Evolutionary conservation across 345 rosid genomes (phyloP).

Genomic region (Cardamine chenopodiifolia): DNA sequence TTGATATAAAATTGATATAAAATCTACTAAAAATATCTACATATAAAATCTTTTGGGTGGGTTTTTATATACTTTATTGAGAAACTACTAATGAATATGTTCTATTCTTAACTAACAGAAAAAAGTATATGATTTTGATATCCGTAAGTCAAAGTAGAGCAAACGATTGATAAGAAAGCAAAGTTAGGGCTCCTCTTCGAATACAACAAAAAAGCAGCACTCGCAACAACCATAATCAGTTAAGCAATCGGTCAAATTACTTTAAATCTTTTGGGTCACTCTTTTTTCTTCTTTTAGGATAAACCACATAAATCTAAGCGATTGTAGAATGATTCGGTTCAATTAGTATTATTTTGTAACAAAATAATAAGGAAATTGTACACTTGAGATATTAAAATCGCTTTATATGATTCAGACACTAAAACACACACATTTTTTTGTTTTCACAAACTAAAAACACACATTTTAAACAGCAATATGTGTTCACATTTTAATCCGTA

Average conservation of each 20-base stretch:
- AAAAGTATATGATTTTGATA: constrained; percentile 13
- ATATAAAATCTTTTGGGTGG: no score
- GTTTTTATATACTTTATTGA: no score
- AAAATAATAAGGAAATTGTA: not conserved
- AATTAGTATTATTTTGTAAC: not conserved
- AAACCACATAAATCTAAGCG: not conserved
- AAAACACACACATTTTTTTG: not conserved
- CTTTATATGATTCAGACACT: not conserved
- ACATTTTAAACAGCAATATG: not conserved
- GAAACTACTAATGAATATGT: no score
- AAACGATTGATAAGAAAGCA: constrained; percentile 1
- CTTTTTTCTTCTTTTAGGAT: not conserved
- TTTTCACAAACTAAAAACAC: not conserved
- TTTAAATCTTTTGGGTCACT: not conserved
- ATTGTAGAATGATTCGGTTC: not conserved
- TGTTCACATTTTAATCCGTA: not conserved
- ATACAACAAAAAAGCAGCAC: not conserved
- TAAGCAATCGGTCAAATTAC: constrained; percentile 11
- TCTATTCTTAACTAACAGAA: not conserved
- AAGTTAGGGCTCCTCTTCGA: constrained; percentile 6
- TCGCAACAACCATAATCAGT: constrained; percentile 26
- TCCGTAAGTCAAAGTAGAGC: constrained; percentile 21
- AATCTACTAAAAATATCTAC: no score
- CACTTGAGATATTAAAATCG: not conserved
- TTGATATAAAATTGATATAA: no score